These are phyloP conservation scores for Cichorium intybus DNA, from an alignment of 140 eudicot species.

Conservation along the genomic window DNA sequence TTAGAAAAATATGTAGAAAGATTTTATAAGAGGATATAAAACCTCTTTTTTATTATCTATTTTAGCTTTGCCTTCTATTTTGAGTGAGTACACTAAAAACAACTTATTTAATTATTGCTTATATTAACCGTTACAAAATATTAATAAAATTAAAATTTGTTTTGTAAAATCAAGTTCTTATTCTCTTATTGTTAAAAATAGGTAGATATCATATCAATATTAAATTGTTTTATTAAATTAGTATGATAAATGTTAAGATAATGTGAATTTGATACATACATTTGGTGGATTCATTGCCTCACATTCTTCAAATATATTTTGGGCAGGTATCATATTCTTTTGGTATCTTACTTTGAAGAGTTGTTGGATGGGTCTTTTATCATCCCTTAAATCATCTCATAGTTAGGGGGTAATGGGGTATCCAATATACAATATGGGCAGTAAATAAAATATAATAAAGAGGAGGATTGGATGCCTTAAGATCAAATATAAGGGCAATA, in stretches of 20 bases:
- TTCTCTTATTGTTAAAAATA: too few relatives aligned
- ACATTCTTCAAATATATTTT: not conserved
- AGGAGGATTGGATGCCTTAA: conserved; percentile 21
- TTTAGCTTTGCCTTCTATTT: too few relatives aligned
- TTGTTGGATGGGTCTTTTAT: conserved; percentile 6
- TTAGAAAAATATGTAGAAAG: too few relatives aligned
- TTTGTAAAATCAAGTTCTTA: too few relatives aligned
- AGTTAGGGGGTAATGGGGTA: conserved; percentile 22
- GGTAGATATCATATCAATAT: too few relatives aligned
- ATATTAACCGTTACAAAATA: too few relatives aligned
- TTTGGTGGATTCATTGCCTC: conserved; percentile 19
- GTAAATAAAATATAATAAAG: conserved; percentile 6
- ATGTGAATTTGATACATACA: conserved; percentile 2
- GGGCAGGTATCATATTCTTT: conserved; percentile 26
- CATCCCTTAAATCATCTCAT: conserved; percentile 19
- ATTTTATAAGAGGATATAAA: too few relatives aligned
- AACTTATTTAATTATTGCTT: too few relatives aligned
- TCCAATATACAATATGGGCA: conserved; percentile 13
- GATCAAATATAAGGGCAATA: conserved; percentile 5
- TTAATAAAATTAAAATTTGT: not conserved
- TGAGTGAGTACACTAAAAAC: too few relatives aligned
- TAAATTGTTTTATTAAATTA: too few relatives aligned
- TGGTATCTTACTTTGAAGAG: conserved; percentile 24
- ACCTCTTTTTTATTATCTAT: too few relatives aligned
- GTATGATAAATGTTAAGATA: not conserved